Evolutionary conservation across 179 eudicot species (phyloP), one percentile per base, ranked within the genome.

Genomic region (Spinacia oleracea): DNA sequence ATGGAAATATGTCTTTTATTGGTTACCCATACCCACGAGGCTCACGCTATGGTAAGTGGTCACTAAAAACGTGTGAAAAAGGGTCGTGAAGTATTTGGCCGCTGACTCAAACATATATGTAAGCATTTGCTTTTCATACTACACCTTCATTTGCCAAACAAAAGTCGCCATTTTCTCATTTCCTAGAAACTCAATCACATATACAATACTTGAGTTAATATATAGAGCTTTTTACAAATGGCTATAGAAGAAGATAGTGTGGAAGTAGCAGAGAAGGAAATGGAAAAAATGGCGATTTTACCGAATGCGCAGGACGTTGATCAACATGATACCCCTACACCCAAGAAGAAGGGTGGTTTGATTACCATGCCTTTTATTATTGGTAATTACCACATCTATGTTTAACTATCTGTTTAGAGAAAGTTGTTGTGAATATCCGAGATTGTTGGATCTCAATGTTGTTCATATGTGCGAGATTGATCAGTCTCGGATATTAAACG

Each of bases 341-440:
- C 73, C 23, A 51, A 48, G 40, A 81, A 9, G 64, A 76, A 76
- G 50, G 83, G 83, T 46, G 80, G 83, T 51, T n/a, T 76, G 11
- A 62, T 64, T 34, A 50, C 83, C 43, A 27, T 81, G 77, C 80
- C 80, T 56, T 81, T 70, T 77, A 77, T 81, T 20, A 62, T 81
- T 51, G 72, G 80, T 76, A 79, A 15, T 2, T 14, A 14, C 59
- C 31, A 14, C 55, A 53, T 38, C 2, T 21, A 27, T 15, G 5
- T 31, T 66, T 66, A 2, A 4, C 12, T 18, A 3, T 0, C 67
- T 62, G 27, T 62, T 6, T 1, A 6, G 21, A 20, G 4, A 35
- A 4, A 35, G 40, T 35, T 9, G n/a, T 1, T 16, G 31, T 25
- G 23, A 0, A 25, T 48, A n/a, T 25, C 12, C 21, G 10, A 59